phyloP scores from a whole-genome alignment of 495 filamentous ascomycete species.

The Penicillium manginii region DNA sequence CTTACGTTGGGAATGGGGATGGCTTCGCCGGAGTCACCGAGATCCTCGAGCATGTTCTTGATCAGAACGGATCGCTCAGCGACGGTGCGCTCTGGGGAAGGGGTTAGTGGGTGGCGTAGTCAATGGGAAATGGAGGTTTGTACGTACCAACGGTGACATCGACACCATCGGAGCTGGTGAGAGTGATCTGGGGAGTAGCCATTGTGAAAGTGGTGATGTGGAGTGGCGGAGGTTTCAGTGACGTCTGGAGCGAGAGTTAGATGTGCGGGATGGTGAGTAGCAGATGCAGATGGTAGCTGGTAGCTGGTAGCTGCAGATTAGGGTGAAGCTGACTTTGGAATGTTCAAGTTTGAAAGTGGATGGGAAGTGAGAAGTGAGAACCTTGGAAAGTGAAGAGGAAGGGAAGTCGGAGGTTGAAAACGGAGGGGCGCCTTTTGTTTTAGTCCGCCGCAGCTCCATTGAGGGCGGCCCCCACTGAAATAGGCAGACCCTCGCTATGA shows the following conservation, averaged over 20 bases:
- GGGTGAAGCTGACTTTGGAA: no score
- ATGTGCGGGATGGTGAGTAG: background rate
- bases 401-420: background rate
- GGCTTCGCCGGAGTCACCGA: conserved; percentile 69
- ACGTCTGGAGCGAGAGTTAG: background rate
- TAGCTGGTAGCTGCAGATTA: background rate
- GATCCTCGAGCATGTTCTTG: conserved; percentile 96
- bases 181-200: conserved; percentile 42
- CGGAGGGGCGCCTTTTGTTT: conserved; percentile 3
- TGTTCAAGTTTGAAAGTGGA: no score
- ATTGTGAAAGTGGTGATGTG: conserved; percentile 7
- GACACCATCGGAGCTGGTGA: conserved; percentile 61
- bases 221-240: background rate
- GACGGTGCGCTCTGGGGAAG: conserved; percentile 69
- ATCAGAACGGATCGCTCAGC: conserved; percentile 92
- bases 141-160: conserved; percentile 59
- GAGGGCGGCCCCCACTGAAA: background rate
- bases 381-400: background rate
- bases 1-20: conserved; percentile 90
- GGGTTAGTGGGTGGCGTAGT: conserved; percentile 11
- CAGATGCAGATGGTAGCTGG: no score
- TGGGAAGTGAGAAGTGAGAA: background rate
- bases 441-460: background rate
- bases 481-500: no score
- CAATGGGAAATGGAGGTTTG: background rate